Percentiles rank a stretch among this genome's conserved stretches.
Conservation (phyloP, 495 filamentous ascomycete species). For the Trichocladium uniseriatum region DNA sequence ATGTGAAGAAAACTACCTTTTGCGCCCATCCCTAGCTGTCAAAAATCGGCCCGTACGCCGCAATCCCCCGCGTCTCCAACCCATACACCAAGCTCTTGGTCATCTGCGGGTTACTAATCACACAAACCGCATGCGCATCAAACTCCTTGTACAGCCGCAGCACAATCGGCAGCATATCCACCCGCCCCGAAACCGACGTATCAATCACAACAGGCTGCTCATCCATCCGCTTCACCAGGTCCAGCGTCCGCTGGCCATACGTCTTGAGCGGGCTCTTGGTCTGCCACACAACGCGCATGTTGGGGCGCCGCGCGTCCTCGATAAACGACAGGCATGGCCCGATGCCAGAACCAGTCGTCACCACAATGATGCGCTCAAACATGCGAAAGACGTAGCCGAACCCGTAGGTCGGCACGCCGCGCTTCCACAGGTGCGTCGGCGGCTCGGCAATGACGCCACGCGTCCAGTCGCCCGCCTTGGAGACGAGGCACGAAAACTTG, state of each 20-base stretch:
- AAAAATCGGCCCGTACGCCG: conserved; percentile 69
- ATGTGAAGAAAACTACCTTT: too few relatives aligned
- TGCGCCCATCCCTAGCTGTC: conserved; percentile 50
- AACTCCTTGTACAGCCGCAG: conserved; percentile 47
- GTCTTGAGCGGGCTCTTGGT: conserved; percentile 35
- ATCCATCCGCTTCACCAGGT: conserved; percentile 32
- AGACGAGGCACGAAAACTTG: conserved; percentile 52
- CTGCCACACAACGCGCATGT: conserved; percentile 38
- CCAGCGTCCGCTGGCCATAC: conserved; percentile 36
- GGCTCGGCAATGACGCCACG: conserved; percentile 42
- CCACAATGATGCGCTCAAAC: conserved; percentile 52
- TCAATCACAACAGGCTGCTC: conserved; percentile 35
- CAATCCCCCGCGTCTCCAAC: conserved; percentile 55
- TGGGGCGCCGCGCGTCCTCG: conserved; percentile 20
- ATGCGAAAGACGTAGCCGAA: conserved; percentile 55
- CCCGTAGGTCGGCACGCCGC: conserved; percentile 45
- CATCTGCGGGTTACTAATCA: conserved; percentile 59
- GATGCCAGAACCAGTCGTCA: conserved; percentile 65
- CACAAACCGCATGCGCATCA: conserved; percentile 59
- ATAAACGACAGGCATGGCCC: conserved; percentile 47
- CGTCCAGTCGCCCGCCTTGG: conserved; percentile 66
- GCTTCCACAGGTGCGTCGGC: conserved; percentile 44
- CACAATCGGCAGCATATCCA: conserved; percentile 42
- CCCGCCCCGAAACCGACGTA: conserved; percentile 29
- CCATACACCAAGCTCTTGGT: conserved; percentile 51